Percentiles rank a stretch among this genome's conserved stretches.
Evolutionary conservation across 176 grass and related monocot species (phyloP).

Genomic region (Carex scoparia): DNA sequence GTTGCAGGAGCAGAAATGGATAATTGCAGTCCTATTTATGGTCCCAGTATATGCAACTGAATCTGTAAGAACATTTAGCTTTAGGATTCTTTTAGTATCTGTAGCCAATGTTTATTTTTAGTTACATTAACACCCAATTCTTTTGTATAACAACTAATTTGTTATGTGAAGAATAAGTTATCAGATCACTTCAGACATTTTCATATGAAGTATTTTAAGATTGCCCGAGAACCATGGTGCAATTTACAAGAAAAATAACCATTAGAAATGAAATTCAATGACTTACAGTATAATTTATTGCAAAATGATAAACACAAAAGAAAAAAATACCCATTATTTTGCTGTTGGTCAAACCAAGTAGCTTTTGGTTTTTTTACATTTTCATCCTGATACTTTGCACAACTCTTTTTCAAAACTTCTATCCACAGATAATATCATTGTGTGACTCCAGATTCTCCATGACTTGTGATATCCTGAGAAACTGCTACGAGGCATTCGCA

Average conservation of each 20-base stretch:
- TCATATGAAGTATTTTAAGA: not conserved
- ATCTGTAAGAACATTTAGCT: slow-evolving; percentile 49
- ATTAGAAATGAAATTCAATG: not conserved
- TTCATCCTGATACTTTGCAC: not conserved
- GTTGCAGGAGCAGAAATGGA: slow-evolving; percentile 93
- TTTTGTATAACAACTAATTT: not conserved
- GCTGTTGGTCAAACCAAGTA: not conserved
- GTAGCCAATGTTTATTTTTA: not conserved
- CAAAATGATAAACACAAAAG: not conserved
- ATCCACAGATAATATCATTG: slow-evolving; percentile 69
- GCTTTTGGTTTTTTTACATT: not conserved
- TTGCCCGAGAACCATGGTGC: not conserved
- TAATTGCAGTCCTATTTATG: slow-evolving; percentile 83
- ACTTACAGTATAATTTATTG: not conserved
- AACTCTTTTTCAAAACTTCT: not conserved
- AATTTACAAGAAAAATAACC: not conserved
- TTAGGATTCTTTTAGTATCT: not conserved
- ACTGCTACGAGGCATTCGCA: slow-evolving; percentile 94
- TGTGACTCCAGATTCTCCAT: slow-evolving; percentile 61
- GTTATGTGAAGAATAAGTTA: not conserved
- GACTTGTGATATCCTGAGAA: slow-evolving; percentile 85
- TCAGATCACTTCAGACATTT: not conserved
- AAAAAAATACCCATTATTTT: not conserved
- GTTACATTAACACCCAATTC: not conserved
- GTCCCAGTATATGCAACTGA: slow-evolving; percentile 88